Base-by-base conservation (phyloP, 768 basidiomycete genomes). In the Cyathus striatus region DNA sequence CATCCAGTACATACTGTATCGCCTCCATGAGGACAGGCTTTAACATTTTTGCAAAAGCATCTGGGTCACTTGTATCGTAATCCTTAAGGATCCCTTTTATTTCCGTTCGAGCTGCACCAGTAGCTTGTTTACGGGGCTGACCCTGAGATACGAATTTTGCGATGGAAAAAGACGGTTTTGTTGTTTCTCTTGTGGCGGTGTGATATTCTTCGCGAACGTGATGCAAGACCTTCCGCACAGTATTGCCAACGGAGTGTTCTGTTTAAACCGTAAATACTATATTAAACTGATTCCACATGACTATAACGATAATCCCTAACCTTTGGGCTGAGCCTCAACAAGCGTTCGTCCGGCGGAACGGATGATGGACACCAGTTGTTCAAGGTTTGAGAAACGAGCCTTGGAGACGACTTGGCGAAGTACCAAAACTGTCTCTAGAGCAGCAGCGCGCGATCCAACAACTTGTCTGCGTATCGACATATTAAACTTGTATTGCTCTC, bases 21-120 rank as follows among this genome's bases (percentile, higher is more conserved):
- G 93, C 96, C 62, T 96, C 92, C 76, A 97, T 91, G 42, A 99
- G 73, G 1, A 96, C 86, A 2, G 95, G 95, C 64, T 94, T 96
- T 40, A 98, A 61, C 25, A 77, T 78, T 30, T 73, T 68, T 6
- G 88, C 81, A 55, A 90, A 88, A 13, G 83, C 81, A 54, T 90
- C 86, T 0, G 83, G 85, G 60, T 89, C 87, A 43, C 86, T 77
- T 0, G 77, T 68, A 60, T 89, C 80, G 55, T 83, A 74, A 59
- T 88, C 85, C 48, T 73, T 81, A 34, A 86, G 59, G 2, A 76
- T 75, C 5, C 70, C 74, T 38, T 73, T 78, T 36, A 60, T 71
- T 42, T 86, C 82, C 2, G 71, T 62, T 52, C 73, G 73, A 45
- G 63, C 65, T 26, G 55, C 45, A 6, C 60, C 49, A 9, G 63